Conservation (phyloP, 176 grass and related monocot species). For the Oryza glaberrima region DNA sequence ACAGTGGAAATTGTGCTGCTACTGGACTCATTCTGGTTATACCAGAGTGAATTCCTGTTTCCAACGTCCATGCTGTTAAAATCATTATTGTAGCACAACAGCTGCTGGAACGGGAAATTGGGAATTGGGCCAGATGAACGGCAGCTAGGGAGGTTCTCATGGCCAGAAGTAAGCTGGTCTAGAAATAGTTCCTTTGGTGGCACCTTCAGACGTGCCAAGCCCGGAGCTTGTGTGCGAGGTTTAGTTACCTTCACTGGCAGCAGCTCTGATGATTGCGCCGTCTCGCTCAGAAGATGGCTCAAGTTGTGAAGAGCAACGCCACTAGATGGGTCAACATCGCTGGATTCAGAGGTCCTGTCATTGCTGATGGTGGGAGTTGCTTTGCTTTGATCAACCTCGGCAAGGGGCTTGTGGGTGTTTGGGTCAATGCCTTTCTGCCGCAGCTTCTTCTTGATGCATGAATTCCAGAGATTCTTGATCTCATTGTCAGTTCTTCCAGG, state of each 20-base stretch:
- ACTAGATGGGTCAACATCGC: slow-evolving; percentile 44
- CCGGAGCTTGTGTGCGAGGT: slow-evolving; percentile 38
- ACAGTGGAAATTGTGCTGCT: slow-evolving; percentile 50
- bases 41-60: slow-evolving; percentile 41
- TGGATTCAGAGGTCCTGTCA: slow-evolving; percentile 50
- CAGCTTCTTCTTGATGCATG: slow-evolving; percentile 69
- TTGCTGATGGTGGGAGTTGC: slow-evolving; percentile 36
- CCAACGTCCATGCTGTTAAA: slow-evolving; percentile 32
- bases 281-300: slow-evolving; percentile 44
- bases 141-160: slow-evolving; percentile 42
- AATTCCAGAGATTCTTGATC: slow-evolving; percentile 81
- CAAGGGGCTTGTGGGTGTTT: slow-evolving; percentile 56
- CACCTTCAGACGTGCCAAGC: slow-evolving; percentile 35
- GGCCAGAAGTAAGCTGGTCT: slow-evolving; percentile 42
- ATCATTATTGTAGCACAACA: slow-evolving; percentile 43
- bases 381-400: slow-evolving; percentile 39
- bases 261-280: slow-evolving; percentile 46
- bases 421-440: slow-evolving; percentile 61
- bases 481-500: slow-evolving; percentile 74
- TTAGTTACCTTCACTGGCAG: slow-evolving; percentile 32
- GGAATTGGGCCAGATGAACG: slow-evolving; percentile 29
- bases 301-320: slow-evolving; percentile 28
- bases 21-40: slow-evolving; percentile 50
- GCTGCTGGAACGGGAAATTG: slow-evolving; percentile 47
- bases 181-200: slow-evolving; percentile 44